Base-by-base conservation (phyloP, 306 rosid species). In the Gastrolobium villosum region DNA sequence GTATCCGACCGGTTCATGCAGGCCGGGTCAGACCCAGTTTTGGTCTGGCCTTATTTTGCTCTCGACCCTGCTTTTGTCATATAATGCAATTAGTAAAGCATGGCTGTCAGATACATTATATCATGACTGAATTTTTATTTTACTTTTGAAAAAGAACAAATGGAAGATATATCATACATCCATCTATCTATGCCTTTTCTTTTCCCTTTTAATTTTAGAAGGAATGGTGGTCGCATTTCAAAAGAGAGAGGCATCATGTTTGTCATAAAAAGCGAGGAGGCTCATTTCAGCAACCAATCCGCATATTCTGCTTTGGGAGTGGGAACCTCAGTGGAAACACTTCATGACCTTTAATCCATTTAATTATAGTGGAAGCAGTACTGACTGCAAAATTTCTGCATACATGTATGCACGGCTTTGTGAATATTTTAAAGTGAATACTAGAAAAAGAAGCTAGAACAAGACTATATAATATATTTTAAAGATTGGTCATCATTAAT, bases 1-100 rank as follows among this genome's bases (percentile, higher is more conserved):
- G 82, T 84, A 71, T 82, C 88, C 89, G 82, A 87, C 96, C 92
- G 89, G 86, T 83, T 86, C 97, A 86, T 84, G 91, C 89, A 89
- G 90, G 81, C 91, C 90, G 90, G 90, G 74, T 87, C 89, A 86
- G 86, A 77, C 62, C 77, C 86, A 49, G 36, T 35, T 1, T 6
- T 43, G 20, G 5, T 57, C 20, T 67, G 3, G 1, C 11, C 77
- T 74, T 20, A 48, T 40, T 68, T 72, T 41, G 32, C 63, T 44
- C 63, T 44, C 35, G 2, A 26, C 81, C 40, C 85, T 66, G 32
- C 86, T 83, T 81, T 77, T 61, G 2, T 41, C 40, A 14, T 41
- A 10, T 43, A 37, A 69, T 37, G 32, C 57, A 69, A 41, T 67
- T 37, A 30, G 7, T 10, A 39, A 20, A 61, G 69, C 59, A 14